A percentile compares a stretch with the other conserved stretches of the same genome.
Evolutionary conservation across 371 early-diverging fungal genomes (phyloP).

Genomic region (Mucor indicus): DNA sequence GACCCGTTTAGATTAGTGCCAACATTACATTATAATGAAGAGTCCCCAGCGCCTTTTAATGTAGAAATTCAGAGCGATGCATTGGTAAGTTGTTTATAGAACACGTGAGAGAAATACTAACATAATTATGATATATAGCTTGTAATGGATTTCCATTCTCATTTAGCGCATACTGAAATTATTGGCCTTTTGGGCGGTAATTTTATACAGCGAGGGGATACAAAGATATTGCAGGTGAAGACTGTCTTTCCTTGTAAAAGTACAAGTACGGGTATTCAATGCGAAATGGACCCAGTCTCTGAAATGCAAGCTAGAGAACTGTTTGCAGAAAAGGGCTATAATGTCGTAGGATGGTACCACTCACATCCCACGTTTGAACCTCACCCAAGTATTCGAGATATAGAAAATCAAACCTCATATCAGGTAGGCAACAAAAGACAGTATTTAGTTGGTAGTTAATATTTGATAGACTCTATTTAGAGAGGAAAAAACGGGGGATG

Average conservation of each 20-base stretch:
- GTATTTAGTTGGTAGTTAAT: not conserved
- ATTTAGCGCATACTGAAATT: slow-evolving; percentile 28
- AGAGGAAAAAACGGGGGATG: slow-evolving; percentile 58
- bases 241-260: slow-evolving; percentile 66
- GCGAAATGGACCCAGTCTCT: slow-evolving; percentile 85
- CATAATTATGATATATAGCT: slow-evolving; percentile 34
- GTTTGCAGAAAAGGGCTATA: slow-evolving; percentile 65
- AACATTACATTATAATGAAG: slow-evolving; percentile 47
- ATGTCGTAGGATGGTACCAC: slow-evolving; percentile 92
- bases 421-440: slow-evolving; percentile 37
- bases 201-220: slow-evolving; percentile 39
- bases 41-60: slow-evolving; percentile 56
- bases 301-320: slow-evolving; percentile 74
- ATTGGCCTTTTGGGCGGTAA: slow-evolving; percentile 84
- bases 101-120: not conserved
- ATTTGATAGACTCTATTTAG: slow-evolving; percentile 54
- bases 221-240: slow-evolving; percentile 49
- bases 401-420: slow-evolving; percentile 80
- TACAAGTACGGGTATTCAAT: slow-evolving; percentile 70
- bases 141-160: slow-evolving; percentile 82
- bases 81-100: slow-evolving; percentile 41
- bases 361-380: slow-evolving; percentile 87
- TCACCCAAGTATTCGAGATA: slow-evolving; percentile 78
- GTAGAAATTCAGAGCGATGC: slow-evolving; percentile 60
- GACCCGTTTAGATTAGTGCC: slow-evolving; percentile 73